phyloP scores from a whole-genome alignment of 345 rosid species.

The Schrenkiella parvula region DNA sequence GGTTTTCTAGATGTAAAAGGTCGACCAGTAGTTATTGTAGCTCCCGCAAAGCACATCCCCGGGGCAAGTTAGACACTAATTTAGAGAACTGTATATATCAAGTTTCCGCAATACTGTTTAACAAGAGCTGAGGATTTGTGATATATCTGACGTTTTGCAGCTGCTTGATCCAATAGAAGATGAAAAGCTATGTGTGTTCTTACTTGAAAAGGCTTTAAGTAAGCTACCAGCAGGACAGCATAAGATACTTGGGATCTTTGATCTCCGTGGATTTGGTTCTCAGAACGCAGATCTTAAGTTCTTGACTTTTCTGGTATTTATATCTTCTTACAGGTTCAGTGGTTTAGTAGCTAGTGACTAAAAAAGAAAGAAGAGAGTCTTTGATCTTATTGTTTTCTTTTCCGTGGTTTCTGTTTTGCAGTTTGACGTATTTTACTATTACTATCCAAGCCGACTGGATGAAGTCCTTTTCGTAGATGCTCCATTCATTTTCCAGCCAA shows the following conservation, averaged over 20 bases:
- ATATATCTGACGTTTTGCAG: conserved; percentile 35
- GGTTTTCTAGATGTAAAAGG: conserved; percentile 57
- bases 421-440: conserved; percentile 86
- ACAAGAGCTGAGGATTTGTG: background rate
- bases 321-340: background rate
- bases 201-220: conserved; percentile 73
- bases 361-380: background rate
- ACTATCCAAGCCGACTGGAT: conserved; percentile 82
- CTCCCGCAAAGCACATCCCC: conserved; percentile 77
- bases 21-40: conserved; percentile 81
- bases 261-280: conserved; percentile 67
- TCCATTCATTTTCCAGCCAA: conserved; percentile 76
- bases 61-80: conserved; percentile 44
- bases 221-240: conserved; percentile 69
- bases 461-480: conserved; percentile 92
- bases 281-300: conserved; percentile 72
- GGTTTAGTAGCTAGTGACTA: conserved; percentile 2
- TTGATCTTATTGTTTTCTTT: background rate
- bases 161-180: conserved; percentile 60
- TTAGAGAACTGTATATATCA: too few species aligned
- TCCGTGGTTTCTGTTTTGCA: conserved; percentile 32
- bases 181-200: conserved; percentile 69
- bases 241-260: conserved; percentile 70
- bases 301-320: conserved; percentile 70
- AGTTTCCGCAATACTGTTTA: background rate